Base-by-base conservation (phyloP, 148 eudicot species). In the Beta vulgaris region DNA sequence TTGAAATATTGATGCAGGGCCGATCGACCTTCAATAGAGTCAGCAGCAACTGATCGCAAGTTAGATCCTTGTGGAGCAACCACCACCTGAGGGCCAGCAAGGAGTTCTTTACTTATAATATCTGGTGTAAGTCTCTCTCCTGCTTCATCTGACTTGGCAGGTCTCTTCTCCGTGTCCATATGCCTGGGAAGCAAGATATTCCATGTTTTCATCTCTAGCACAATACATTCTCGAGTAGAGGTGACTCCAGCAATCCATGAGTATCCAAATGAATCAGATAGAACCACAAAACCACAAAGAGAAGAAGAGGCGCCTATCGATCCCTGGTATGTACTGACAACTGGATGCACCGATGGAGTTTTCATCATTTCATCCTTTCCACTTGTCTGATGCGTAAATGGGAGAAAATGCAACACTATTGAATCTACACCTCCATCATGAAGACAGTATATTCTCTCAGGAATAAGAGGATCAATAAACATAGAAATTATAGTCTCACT, bases 211-310 rank as follows among this genome's bases (percentile, higher is more conserved):
- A 89, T 89, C 84, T 88, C 91, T 37, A 92, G 81, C 68, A 92
- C 98, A 75, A 90, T 79, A 81, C 98, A 90, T 70, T 89, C 92
- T 26, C 69, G 55, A 73, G 86, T 73, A 49, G 87, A 83, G 32
- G 97, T 86, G 73, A 92, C 82, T 39, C 92, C 98, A 78, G 88
- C 90, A 78, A 90, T 87, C 98, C 98, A 95, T 28, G 97, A 95
- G 79, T 85, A 83, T 58, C 98, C 97, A 86, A 83, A 88, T 39
- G 97, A 92, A 89, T 92, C 98, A 26, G 90, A 82, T 64, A 95
- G 77, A 48, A 91, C 86, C 81, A 89, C 79, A 76, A 92, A 89
- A 72, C 98, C 97, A 80, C 75, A 74, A 74, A 90, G 88, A 79
- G 89, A 73, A 49, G 85, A 49, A 18, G 82, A 75, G 31, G 90